Evolutionary conservation across 2,329 filamentous ascomycete species (phyloP).

Genomic region (Botrytis porri): DNA sequence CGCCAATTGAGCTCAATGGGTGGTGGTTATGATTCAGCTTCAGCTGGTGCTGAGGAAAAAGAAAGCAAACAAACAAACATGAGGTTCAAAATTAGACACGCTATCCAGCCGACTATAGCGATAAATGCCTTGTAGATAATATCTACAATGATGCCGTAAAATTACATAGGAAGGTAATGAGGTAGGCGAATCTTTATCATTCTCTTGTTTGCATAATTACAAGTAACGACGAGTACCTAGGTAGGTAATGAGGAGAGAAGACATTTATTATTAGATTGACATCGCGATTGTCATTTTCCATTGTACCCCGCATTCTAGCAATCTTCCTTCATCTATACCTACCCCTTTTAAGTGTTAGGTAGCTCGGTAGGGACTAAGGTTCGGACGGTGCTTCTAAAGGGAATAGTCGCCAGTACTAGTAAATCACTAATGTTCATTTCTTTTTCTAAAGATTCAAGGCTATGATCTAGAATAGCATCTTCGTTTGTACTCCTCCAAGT

Average conservation of each 20-base stretch:
- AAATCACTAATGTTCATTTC: not conserved
- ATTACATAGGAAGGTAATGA: not conserved
- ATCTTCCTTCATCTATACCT: not conserved
- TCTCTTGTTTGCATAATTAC: not conserved
- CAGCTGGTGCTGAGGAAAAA: not conserved
- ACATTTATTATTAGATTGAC: not conserved
- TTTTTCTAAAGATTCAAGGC: not conserved
- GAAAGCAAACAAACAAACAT: not conserved
- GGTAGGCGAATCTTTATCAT: not conserved
- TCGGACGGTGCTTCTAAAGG: not conserved
- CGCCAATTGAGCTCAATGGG: not conserved
- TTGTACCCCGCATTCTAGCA: not conserved
- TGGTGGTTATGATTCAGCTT: not conserved
- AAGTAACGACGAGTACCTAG: too few species aligned
- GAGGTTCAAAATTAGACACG: not conserved
- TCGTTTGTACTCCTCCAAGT: not conserved
- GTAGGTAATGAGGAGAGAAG: not conserved
- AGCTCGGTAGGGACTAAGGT: not conserved
- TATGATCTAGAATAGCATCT: not conserved
- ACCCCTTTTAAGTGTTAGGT: not conserved
- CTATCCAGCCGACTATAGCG: not conserved
- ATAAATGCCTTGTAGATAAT: not conserved
- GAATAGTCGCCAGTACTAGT: not conserved
- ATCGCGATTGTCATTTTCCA: not conserved
- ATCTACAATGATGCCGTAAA: too few species aligned